A percentile compares a stretch with the other conserved stretches of the same genome.
phyloP scores from a whole-genome alignment of 2,329 filamentous ascomycete species.

The Colletotrichum magnum region DNA sequence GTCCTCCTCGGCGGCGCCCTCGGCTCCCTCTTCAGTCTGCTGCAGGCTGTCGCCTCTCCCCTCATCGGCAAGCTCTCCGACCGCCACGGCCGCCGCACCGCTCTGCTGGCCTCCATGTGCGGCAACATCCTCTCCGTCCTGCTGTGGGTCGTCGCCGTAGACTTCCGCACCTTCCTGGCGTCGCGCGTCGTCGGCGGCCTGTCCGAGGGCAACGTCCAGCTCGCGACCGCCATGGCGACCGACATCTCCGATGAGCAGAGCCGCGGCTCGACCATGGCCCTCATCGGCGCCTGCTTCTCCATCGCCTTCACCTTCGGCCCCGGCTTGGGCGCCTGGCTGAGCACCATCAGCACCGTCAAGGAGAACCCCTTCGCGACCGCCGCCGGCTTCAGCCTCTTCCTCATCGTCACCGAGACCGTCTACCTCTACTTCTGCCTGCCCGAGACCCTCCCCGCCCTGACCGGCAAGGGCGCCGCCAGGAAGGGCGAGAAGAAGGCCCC shows the following conservation, averaged over 20 bases:
- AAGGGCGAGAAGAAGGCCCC: conserved; percentile 40
- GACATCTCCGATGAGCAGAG: conserved; percentile 91
- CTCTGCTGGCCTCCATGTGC: conserved; percentile 90
- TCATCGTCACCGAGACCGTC: conserved; percentile 88
- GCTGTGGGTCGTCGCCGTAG: conserved; percentile 92
- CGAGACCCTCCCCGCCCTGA: conserved; percentile 82
- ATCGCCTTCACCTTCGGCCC: conserved; percentile 98
- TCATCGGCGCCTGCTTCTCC: conserved; percentile 96
- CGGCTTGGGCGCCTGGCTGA: conserved; percentile 88
- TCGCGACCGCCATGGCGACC: conserved; percentile 95
- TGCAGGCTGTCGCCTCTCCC: conserved; percentile 93
- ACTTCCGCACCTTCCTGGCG: conserved; percentile 97
- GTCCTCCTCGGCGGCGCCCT: conserved; percentile 94
- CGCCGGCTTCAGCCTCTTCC: conserved; percentile 85
- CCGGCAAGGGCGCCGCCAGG: conserved; percentile 47
- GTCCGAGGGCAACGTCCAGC: conserved; percentile 96
- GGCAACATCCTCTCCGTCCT: conserved; percentile 95
- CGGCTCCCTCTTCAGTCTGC: conserved; percentile 91
- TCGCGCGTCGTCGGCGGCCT: conserved; percentile 92
- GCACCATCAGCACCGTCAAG: conserved; percentile 81
- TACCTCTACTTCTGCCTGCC: conserved; percentile 90
- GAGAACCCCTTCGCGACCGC: conserved; percentile 96
- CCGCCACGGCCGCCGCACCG: conserved; percentile 86
- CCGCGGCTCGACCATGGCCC: conserved; percentile 92
- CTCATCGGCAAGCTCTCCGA: conserved; percentile 92